phyloP scores from a whole-genome alignment of 2,329 filamentous ascomycete genomes.

The Stachybotrys chlorohalonatus region DNA sequence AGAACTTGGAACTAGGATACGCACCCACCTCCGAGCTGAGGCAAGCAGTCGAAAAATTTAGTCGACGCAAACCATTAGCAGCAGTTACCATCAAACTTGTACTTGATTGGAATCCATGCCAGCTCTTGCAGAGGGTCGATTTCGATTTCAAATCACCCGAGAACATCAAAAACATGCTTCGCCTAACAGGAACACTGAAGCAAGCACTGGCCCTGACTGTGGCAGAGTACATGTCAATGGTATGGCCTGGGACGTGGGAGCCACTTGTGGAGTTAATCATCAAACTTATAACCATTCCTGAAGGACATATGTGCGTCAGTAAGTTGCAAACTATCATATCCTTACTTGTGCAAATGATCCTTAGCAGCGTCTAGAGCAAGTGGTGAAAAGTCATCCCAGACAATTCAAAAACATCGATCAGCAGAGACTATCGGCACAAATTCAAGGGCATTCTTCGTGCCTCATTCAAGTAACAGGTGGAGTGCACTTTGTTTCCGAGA shows the following conservation, averaged over 20 bases:
- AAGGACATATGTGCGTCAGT: neutral
- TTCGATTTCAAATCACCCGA: neutral
- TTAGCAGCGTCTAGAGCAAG: neutral
- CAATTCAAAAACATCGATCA: neutral
- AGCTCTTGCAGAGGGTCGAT: neutral
- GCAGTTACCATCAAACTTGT: neutral
- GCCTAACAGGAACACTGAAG: neutral
- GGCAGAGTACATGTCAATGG: neutral
- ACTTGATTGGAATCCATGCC: neutral
- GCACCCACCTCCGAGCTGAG: neutral
- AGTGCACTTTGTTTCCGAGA: neutral
- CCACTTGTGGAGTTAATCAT: neutral
- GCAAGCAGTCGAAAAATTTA: neutral
- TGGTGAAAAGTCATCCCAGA: neutral
- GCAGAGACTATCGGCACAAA: neutral
- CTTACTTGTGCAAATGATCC: neutral
- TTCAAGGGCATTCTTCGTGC: neutral
- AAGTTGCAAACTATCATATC: neutral
- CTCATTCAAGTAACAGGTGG: neutral
- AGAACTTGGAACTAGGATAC: neutral
- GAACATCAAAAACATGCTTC: neutral
- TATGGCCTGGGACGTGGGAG: neutral
- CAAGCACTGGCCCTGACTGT: neutral
- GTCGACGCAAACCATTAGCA: neutral
- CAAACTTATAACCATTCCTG: neutral